A percentile compares a stretch with the other conserved stretches of the same genome.
Evolutionary conservation across 768 basidiomycete species (phyloP).

Genomic region (Saitozyma sp.): DNA sequence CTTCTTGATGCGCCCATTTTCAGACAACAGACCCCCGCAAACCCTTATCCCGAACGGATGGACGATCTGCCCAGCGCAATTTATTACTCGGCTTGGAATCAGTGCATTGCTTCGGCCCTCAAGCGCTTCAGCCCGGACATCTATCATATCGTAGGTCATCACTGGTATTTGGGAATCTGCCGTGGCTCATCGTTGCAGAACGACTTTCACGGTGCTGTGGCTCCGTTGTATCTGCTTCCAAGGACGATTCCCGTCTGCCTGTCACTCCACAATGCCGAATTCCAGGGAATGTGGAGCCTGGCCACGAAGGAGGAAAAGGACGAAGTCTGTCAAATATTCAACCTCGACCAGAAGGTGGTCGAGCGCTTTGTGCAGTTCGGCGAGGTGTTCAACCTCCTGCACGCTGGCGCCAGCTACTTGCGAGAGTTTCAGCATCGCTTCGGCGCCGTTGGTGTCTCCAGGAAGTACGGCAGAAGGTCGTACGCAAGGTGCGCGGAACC

Average conservation of each 20-base stretch:
- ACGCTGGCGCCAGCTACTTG: conserved; percentile 90
- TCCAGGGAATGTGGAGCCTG: conserved; percentile 91
- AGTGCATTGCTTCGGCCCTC: conserved; percentile 89
- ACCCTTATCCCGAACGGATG: conserved; percentile 96
- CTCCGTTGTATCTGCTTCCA: conserved; percentile 84
- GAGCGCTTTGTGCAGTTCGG: conserved; percentile 96
- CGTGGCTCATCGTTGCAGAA: no score
- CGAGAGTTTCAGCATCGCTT: conserved; percentile 87
- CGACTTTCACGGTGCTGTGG: conserved; percentile 89
- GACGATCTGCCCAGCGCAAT: conserved; percentile 94
- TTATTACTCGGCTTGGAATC: conserved; percentile 98
- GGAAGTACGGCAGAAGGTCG: conserved; percentile 91
- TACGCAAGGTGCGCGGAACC: conserved; percentile 95
- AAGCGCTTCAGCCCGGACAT: conserved; percentile 83
- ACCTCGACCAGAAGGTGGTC: conserved; percentile 92
- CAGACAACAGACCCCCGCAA: conserved; percentile 91
- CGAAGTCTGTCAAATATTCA: conserved; percentile 96
- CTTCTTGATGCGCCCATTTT: conserved; percentile 93
- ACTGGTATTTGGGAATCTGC: no score
- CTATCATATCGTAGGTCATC: conserved; percentile 88
- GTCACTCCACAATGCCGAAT: conserved; percentile 94
- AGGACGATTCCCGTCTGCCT: conserved; percentile 86
- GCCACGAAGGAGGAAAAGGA: conserved; percentile 98
- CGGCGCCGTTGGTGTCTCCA: conserved; percentile 93
- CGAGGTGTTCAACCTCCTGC: conserved; percentile 93